These are phyloP conservation scores for Carex pumila DNA, from an alignment of 176 grass and related monocot species.

Conservation along the genomic window DNA sequence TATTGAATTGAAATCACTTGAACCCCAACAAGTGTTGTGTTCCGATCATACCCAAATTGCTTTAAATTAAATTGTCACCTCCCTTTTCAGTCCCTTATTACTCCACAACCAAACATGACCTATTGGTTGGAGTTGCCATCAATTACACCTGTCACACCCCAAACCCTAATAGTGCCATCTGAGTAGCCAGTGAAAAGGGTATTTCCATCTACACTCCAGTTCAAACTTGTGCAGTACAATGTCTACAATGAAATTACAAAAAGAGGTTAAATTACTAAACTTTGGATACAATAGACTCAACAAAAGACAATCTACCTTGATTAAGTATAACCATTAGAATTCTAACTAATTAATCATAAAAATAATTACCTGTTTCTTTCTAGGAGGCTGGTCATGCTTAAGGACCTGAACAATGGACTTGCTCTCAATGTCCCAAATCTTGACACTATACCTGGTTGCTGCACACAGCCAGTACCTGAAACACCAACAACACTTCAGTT, in stretches of 20 bases:
- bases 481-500: not conserved
- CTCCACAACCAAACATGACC: too few species aligned
- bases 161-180: slow-evolving; percentile 73
- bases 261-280: not conserved
- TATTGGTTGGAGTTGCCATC: slow-evolving; percentile 37
- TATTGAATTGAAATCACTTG: too few species aligned
- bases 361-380: slow-evolving; percentile 60
- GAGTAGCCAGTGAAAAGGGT: slow-evolving; percentile 79
- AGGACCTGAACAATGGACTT: slow-evolving; percentile 89
- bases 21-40: too few species aligned
- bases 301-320: not conserved
- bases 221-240: slow-evolving; percentile 82
- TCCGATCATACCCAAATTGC: too few species aligned
- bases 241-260: slow-evolving; percentile 29
- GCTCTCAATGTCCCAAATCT: slow-evolving; percentile 93
- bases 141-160: slow-evolving; percentile 33
- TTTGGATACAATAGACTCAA: not conserved
- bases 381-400: slow-evolving; percentile 39
- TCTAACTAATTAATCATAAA: not conserved
- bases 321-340: not conserved
- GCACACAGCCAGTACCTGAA: slow-evolving; percentile 77
- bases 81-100: too few species aligned
- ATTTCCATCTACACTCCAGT: slow-evolving; percentile 79
- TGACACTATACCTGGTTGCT: slow-evolving; percentile 70
- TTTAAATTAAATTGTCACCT: too few species aligned